phyloP scores from a whole-genome alignment of 2,329 filamentous ascomycete genomes.

The Xylariaceae sp. region DNA sequence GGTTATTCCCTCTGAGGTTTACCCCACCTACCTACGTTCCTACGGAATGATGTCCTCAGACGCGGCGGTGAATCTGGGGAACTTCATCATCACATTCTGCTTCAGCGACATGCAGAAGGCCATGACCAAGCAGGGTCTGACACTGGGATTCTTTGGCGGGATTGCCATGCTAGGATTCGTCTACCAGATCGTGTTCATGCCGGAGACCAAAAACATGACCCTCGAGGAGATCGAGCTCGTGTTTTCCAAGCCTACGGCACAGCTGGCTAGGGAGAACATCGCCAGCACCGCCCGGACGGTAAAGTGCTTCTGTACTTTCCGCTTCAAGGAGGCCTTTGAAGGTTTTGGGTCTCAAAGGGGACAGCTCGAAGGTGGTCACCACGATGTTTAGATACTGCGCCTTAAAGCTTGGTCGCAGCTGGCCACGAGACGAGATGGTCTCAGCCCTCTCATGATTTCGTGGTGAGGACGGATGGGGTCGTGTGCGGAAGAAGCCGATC shows the following conservation, averaged over 20 bases:
- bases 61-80: conserved; percentile 60
- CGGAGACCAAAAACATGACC: conserved; percentile 61
- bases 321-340: too few species aligned
- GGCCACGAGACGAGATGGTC: too few species aligned
- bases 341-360: too few species aligned
- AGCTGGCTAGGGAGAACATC: conserved; percentile 54
- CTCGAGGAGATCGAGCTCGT: conserved; percentile 66
- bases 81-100: conserved; percentile 70
- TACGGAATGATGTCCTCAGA: conserved; percentile 69
- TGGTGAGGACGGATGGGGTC: too few species aligned
- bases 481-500: too few species aligned
- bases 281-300: too few species aligned
- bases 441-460: too few species aligned
- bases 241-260: conserved; percentile 54
- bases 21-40: conserved; percentile 62
- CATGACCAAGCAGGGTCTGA: conserved; percentile 59
- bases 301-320: too few species aligned
- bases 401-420: too few species aligned
- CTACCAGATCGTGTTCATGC: conserved; percentile 70
- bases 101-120: conserved; percentile 61
- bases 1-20: conserved; percentile 62
- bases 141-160: conserved; percentile 66
- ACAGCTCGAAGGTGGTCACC: too few species aligned
- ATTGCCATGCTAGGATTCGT: conserved; percentile 64
- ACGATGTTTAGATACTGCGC: too few species aligned